Conservation (phyloP, 345 rosid genomes). For the Populus davidiana region DNA sequence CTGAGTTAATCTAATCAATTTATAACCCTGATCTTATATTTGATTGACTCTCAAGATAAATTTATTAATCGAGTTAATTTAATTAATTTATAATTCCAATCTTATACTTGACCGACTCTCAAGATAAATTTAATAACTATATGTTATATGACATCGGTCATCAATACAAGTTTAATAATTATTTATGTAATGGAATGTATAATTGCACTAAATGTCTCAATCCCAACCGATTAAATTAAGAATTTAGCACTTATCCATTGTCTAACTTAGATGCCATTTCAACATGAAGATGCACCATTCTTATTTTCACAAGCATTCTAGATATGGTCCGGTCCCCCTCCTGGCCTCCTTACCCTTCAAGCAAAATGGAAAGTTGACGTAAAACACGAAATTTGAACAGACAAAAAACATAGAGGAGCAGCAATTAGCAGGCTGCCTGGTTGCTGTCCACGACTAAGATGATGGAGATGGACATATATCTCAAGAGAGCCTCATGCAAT, state of each 20-base stretch:
- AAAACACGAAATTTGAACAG: not conserved
- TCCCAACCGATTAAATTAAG: not conserved
- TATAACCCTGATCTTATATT: too few relatives aligned
- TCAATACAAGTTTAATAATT: too few relatives aligned
- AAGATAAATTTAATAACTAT: too few relatives aligned
- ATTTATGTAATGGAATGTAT: not conserved
- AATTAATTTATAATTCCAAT: too few relatives aligned
- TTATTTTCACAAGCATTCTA: not conserved
- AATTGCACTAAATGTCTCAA: not conserved
- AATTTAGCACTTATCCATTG: constrained; percentile 2
- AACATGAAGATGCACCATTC: not conserved
- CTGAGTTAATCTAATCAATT: too few relatives aligned
- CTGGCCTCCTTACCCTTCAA: not conserved
- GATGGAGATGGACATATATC: not conserved
- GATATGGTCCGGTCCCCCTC: not conserved
- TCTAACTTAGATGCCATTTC: constrained; percentile 3
- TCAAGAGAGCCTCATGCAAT: too few relatives aligned
- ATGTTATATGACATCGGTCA: too few relatives aligned
- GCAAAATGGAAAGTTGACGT: not conserved
- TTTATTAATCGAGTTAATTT: too few relatives aligned
- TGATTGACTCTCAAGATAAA: too few relatives aligned
- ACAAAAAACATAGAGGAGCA: not conserved
- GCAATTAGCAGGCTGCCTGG: not conserved
- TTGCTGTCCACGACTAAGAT: not conserved
- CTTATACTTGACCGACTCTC: too few relatives aligned